A percentile compares a stretch with the other conserved stretches of the same genome.
Conservation (phyloP, 2,329 filamentous ascomycete species). For the Sporothrix dimorphospora region DNA sequence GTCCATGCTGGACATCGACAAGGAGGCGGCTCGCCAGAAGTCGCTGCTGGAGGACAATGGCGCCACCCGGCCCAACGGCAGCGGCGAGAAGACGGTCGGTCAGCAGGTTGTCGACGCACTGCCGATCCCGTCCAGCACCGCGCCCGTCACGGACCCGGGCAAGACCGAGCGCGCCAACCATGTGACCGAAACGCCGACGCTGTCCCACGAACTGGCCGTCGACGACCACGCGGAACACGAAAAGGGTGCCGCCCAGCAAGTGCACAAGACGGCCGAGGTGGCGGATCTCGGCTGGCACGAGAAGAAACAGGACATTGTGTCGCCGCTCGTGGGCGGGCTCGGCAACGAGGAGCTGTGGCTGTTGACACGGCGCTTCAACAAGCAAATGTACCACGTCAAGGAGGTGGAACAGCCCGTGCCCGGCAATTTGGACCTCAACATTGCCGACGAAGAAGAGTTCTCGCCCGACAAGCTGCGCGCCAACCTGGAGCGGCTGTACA, state of each 20-base stretch:
- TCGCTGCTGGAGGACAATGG: constrained; percentile 19
- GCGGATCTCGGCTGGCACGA: constrained; percentile 72
- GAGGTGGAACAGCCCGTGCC: constrained; percentile 62
- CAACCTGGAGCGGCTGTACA: constrained; percentile 79
- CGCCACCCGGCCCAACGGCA: neutral
- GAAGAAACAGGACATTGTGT: constrained; percentile 56
- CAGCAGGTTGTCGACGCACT: constrained; percentile 6
- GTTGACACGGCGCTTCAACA: constrained; percentile 73
- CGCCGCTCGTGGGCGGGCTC: constrained; percentile 67
- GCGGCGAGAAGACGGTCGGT: neutral
- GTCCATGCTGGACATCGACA: constrained; percentile 23
- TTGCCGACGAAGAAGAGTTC: constrained; percentile 81
- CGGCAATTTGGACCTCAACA: constrained; percentile 76
- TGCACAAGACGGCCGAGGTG: constrained; percentile 58
- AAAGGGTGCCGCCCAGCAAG: constrained; percentile 52
- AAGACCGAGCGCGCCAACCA: constrained; percentile 6
- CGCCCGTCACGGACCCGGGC: neutral
- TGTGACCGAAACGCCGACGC: constrained; percentile 33
- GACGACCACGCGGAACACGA: constrained; percentile 43
- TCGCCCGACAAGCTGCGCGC: constrained; percentile 80
- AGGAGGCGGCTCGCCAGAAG: constrained; percentile 14
- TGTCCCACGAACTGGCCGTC: constrained; percentile 51
- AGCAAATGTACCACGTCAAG: constrained; percentile 70
- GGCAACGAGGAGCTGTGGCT: constrained; percentile 74
- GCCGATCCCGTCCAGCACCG: constrained; percentile 2